phyloP scores from a whole-genome alignment of 352 stramenopile genomes.

The Albugo laibachii region DNA sequence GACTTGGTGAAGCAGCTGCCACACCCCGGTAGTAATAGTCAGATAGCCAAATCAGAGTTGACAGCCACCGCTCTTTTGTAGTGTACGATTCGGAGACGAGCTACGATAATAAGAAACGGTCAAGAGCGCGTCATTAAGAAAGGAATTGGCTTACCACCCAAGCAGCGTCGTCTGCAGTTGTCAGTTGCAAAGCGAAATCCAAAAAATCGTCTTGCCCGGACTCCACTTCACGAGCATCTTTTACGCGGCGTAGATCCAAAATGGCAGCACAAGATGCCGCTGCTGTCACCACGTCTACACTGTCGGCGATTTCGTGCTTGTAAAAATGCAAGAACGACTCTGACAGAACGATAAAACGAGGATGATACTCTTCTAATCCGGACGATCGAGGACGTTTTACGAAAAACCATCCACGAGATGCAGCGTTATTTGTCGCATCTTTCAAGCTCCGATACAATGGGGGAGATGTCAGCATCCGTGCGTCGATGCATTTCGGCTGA shows the following conservation, averaged over 20 bases:
- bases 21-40: slow-evolving; percentile 56
- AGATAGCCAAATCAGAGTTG: slow-evolving; percentile 65
- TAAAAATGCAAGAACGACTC: slow-evolving; percentile 62
- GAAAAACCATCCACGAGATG: slow-evolving; percentile 66
- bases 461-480: slow-evolving; percentile 21
- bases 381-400: slow-evolving; percentile 46
- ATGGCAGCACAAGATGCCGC: slow-evolving; percentile 39
- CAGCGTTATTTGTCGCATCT: slow-evolving; percentile 42
- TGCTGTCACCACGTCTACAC: slow-evolving; percentile 10
- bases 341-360: slow-evolving; percentile 63
- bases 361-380: slow-evolving; percentile 58
- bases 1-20: background rate
- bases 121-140: background rate
- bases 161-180: slow-evolving; percentile 37
- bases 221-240: slow-evolving; percentile 64
- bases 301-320: slow-evolving; percentile 70
- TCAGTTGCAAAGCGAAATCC: slow-evolving; percentile 73
- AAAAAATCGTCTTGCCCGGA: slow-evolving; percentile 64
- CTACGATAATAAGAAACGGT: slow-evolving; percentile 11
- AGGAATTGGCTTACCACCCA: slow-evolving; percentile 36
- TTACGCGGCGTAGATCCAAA: slow-evolving; percentile 52
- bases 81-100: slow-evolving; percentile 55
- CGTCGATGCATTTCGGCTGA: slow-evolving; percentile 49
- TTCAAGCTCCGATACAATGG: slow-evolving; percentile 53
- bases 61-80: slow-evolving; percentile 75